Conservation (phyloP, 129 eudicot species). For the Deinandra increscens region DNA sequence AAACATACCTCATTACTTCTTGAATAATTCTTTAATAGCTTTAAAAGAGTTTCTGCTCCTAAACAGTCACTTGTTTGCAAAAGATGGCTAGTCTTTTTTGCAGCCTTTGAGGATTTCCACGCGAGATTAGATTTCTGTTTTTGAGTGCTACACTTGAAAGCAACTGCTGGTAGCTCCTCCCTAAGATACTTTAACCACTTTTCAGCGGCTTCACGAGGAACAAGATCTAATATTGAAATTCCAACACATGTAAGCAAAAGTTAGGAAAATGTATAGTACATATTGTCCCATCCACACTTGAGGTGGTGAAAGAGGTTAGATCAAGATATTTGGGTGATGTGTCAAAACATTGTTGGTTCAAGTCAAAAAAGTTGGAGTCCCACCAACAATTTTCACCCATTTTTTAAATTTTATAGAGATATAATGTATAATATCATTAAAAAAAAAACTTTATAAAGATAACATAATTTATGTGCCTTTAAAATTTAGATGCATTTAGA, state of each 20-base stretch:
- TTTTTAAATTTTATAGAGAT: background rate
- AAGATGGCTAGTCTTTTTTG: constrained; percentile 47
- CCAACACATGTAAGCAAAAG: background rate
- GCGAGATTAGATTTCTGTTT: constrained; percentile 79
- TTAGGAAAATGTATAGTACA: background rate
- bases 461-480: background rate
- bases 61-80: constrained; percentile 90
- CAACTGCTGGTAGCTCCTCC: constrained; percentile 84
- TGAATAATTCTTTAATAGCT: constrained; percentile 81
- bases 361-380: background rate
- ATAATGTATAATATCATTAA: background rate
- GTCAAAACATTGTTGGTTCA: background rate
- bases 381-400: background rate
- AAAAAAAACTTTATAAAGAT: background rate
- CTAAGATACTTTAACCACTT: constrained; percentile 95
- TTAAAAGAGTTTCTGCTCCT: constrained; percentile 84
- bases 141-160: constrained; percentile 96
- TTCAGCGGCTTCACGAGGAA: constrained; percentile 91
- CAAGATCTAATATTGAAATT: constrained; percentile 59
- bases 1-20: constrained; percentile 73
- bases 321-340: background rate
- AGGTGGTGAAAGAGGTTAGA: background rate
- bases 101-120: constrained; percentile 65
- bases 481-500: background rate
- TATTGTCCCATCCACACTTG: background rate